Evolutionary conservation across 768 basidiomycete genomes (phyloP), one percentile per base, ranked within the genome.

Genomic region (Dacryopinax spathularia): DNA sequence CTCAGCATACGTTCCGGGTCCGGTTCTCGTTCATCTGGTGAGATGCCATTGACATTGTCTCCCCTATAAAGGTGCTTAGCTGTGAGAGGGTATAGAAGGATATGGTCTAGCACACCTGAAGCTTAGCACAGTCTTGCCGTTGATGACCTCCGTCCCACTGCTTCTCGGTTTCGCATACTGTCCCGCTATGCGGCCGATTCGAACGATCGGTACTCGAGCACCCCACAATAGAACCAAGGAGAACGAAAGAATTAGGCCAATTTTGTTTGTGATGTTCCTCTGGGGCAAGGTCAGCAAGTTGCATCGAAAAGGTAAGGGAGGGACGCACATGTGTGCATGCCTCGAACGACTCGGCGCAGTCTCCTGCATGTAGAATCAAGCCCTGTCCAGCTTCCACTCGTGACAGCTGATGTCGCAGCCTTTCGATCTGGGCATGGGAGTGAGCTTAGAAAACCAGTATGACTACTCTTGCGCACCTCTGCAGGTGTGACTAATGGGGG

Each of bases 131-230:
- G 91, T 83, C 33, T 77, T 67, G 16, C 74, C 81, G 59, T 85
- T 86, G 16, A 83, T 85, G 9, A 94, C 79, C 73, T 99, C 95
- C 13, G 81, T 89, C 12, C 78, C 76, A 70, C 88, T 93, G 70
- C 88, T 90, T 63, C 95, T 81, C 1, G 95, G 96, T 73, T 95
- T 96, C 16, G 94, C 93, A 68, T 95, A 96, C 72, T 96, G 94
- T 0, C 95, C 95, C 0, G 94, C 96, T 66, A 98, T 97, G 12
- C 96, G 83, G 5, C 90, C 90, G 61, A 92, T 84, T 34, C 89
- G 84, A 68, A 96, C 94, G 35, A 97, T 87, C n/a, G 94, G 96
- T 33, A 92, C 76, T 56, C 93, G 85, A 3, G 86, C 89, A 61
- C 95, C 92, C 89, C 91, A 91, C 64, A 97, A 85, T 65, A 98